Conservation (phyloP, 257 asterid species). For the Penstemon barbatus region DNA sequence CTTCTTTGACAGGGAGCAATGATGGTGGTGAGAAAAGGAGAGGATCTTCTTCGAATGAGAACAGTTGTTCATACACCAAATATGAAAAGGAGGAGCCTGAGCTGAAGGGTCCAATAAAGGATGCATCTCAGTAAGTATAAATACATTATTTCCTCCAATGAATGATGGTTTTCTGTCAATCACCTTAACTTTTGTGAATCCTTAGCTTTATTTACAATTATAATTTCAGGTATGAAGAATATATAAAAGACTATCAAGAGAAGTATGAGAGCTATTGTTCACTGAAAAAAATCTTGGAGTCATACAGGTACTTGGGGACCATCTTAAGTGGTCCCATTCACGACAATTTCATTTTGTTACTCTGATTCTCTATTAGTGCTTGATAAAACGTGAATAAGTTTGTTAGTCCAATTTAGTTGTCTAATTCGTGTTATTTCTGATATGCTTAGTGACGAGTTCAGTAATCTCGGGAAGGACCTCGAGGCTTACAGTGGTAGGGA, state of each 20-base stretch:
- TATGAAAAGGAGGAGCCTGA: conserved; percentile 89
- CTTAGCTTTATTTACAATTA: neutral
- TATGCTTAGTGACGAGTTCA: conserved; percentile 65
- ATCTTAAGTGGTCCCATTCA: conserved; percentile 19
- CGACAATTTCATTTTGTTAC: conserved; percentile 8
- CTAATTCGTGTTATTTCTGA: conserved; percentile 28
- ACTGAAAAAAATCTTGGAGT: conserved; percentile 63
- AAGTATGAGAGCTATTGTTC: conserved; percentile 71
- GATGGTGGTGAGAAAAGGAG: conserved; percentile 53
- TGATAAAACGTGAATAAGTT: conserved; percentile 3
- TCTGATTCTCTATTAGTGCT: neutral
- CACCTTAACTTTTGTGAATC: neutral
- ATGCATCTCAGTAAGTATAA: conserved; percentile 70
- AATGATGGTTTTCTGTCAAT: conserved; percentile 22
- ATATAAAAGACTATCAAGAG: conserved; percentile 87
- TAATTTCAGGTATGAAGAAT: conserved; percentile 66
- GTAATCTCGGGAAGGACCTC: conserved; percentile 68
- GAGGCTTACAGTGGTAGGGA: conserved; percentile 67
- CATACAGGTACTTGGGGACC: conserved; percentile 62
- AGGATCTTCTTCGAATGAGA: conserved; percentile 69
- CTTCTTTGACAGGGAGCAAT: conserved; percentile 55
- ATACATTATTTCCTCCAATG: neutral
- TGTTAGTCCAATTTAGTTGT: conserved; percentile 22
- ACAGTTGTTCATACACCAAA: conserved; percentile 57
- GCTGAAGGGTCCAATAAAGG: conserved; percentile 76